phyloP scores from a whole-genome alignment of 305 asterid genomes.

The Rubia balearica region DNA sequence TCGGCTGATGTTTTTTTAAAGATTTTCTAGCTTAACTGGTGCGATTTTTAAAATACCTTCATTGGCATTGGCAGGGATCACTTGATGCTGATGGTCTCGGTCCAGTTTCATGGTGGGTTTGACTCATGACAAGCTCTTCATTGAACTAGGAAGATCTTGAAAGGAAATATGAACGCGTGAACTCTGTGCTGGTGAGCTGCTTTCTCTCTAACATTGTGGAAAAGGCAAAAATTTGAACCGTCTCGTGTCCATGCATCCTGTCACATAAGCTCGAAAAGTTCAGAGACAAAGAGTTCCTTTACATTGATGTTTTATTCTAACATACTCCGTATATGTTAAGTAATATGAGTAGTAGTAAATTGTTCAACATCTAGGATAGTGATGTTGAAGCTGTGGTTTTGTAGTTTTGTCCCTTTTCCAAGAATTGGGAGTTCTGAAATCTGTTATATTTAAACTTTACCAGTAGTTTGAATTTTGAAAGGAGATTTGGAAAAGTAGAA shows the following conservation, averaged over 20 bases:
- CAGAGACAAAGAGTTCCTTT: too few species aligned
- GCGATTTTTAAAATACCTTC: neutral
- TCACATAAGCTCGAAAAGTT: too few species aligned
- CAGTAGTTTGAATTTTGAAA: neutral
- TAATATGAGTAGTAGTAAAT: neutral
- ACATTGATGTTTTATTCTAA: too few species aligned
- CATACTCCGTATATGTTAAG: neutral
- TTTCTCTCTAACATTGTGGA: neutral
- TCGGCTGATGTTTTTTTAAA: neutral
- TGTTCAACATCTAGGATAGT: neutral
- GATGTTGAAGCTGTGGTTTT: neutral
- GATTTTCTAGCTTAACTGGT: neutral
- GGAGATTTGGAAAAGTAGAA: neutral
- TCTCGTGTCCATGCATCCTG: neutral
- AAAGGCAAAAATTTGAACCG: neutral
- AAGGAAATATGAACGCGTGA: neutral
- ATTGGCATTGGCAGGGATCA: conserved; percentile 46
- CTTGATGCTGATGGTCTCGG: conserved; percentile 86
- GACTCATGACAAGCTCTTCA: neutral
- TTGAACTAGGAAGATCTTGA: neutral
- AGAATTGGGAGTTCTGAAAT: neutral
- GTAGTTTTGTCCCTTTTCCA: neutral
- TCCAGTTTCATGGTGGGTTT: conserved; percentile 73
- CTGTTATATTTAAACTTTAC: neutral
- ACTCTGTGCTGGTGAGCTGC: too few species aligned